These are phyloP conservation scores for Xerocomus potaroensis DNA, from an alignment of 768 basidiomycete genomes.

Conservation along the genomic window DNA sequence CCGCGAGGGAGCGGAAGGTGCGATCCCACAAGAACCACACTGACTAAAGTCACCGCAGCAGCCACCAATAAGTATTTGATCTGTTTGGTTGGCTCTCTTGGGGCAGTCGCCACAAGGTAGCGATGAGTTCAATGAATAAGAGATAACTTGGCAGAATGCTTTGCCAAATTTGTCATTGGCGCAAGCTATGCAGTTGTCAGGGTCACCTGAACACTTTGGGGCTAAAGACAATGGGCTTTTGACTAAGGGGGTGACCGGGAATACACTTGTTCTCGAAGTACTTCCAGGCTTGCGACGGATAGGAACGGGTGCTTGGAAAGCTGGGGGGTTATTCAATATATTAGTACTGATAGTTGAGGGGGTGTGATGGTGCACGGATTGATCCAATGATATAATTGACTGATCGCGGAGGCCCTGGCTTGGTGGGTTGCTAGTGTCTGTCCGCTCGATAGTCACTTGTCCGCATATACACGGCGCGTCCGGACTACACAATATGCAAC, in stretches of 20 bases:
- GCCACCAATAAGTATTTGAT: conserved; percentile 26
- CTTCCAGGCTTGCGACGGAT: conserved; percentile 59
- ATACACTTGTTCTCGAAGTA: conserved; percentile 42
- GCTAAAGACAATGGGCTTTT: conserved; percentile 28
- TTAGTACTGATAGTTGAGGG: conserved; percentile 39
- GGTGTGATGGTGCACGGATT: conserved; percentile 26
- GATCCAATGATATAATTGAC: conserved; percentile 17
- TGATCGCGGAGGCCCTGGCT: conserved; percentile 10
- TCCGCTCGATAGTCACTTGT: conserved; percentile 54
- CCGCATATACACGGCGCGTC: conserved; percentile 73
- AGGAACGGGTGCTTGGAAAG: conserved; percentile 79
- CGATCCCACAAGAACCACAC: conserved; percentile 31
- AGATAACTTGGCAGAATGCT: conserved; percentile 80
- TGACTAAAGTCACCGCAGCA: conserved; percentile 37
- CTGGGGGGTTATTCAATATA: conserved; percentile 71
- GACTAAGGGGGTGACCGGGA: conserved; percentile 42
- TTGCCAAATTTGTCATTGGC: conserved; percentile 83
- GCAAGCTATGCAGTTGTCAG: conserved; percentile 80
- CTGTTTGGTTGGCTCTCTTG: conserved; percentile 27
- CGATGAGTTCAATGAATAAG: conserved; percentile 51
- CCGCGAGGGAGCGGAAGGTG: conserved; percentile 23
- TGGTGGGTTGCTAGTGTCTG: conserved; percentile 21
- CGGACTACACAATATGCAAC: conserved; percentile 74
- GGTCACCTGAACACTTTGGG: conserved; percentile 75
- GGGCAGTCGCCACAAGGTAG: conserved; percentile 57